Percentiles rank a stretch among this genome's conserved stretches.
Conservation (phyloP, 2,329 filamentous ascomycete genomes). For the Talaromyces sp. region DNA sequence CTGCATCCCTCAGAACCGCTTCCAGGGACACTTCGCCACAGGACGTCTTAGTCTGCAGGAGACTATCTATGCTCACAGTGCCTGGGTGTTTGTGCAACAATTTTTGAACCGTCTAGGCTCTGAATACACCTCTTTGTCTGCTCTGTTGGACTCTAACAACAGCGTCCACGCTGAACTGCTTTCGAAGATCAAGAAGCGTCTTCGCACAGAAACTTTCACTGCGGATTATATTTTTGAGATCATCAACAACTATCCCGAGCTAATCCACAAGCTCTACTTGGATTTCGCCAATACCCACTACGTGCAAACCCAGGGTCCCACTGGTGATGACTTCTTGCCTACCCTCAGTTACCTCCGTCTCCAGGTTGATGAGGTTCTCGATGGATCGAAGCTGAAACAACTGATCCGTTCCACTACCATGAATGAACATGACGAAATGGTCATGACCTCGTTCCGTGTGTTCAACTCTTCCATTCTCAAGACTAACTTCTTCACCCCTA, state of each 20-base stretch:
- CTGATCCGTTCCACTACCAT: slow-evolving; percentile 76
- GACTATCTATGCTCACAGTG: slow-evolving; percentile 94
- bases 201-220: slow-evolving; percentile 96
- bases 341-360: slow-evolving; percentile 69
- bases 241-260: slow-evolving; percentile 83
- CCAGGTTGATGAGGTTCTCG: slow-evolving; percentile 72
- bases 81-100: slow-evolving; percentile 97
- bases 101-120: slow-evolving; percentile 93
- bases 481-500: slow-evolving; percentile 97
- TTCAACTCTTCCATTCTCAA: slow-evolving; percentile 95
- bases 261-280: slow-evolving; percentile 86
- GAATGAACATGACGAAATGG: slow-evolving; percentile 97
- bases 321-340: slow-evolving; percentile 69
- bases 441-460: slow-evolving; percentile 93
- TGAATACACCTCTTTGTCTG: slow-evolving; percentile 85
- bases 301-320: slow-evolving; percentile 63
- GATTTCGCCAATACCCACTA: slow-evolving; percentile 89
- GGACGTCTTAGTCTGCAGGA: slow-evolving; percentile 91
- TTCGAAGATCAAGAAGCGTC: slow-evolving; percentile 90
- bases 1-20: slow-evolving; percentile 96
- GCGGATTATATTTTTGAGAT: slow-evolving; percentile 98
- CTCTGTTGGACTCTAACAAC: slow-evolving; percentile 78
- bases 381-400: slow-evolving; percentile 72
- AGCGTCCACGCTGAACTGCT: slow-evolving; percentile 84
- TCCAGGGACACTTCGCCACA: slow-evolving; percentile 84